Evolutionary conservation across 2,329 filamentous ascomycete genomes (phyloP).

Genomic region (Colletotrichum aenigma): DNA sequence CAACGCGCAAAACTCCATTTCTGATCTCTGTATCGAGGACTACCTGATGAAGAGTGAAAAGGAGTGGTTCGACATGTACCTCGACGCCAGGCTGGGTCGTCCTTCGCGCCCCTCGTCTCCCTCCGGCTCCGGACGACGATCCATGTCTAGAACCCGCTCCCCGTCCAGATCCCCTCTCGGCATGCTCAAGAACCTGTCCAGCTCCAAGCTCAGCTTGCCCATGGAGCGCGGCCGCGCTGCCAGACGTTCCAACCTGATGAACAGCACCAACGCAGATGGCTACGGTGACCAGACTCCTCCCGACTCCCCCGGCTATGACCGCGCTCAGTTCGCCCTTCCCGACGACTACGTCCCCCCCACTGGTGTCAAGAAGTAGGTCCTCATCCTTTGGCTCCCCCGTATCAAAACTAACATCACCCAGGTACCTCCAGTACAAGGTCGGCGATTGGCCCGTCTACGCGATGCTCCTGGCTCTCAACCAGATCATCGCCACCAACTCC

Average conservation of each 20-base stretch:
- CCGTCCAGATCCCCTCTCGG: constrained; percentile 8
- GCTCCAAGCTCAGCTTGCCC: constrained; percentile 14
- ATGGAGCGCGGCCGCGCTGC: constrained; percentile 3
- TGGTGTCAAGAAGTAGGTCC: constrained; percentile 52
- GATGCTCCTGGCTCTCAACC: constrained; percentile 64
- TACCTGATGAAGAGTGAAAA: constrained; percentile 70
- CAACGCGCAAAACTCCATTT: constrained; percentile 59
- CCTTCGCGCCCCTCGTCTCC: constrained; percentile 36
- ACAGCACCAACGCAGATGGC: not conserved
- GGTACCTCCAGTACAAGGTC: constrained; percentile 53
- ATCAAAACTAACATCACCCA: not conserved
- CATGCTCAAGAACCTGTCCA: constrained; percentile 14
- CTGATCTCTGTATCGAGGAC: constrained; percentile 66
- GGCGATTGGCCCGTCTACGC: constrained; percentile 69
- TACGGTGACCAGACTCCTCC: constrained; percentile 6
- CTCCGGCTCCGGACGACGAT: constrained; percentile 23
- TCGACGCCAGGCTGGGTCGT: constrained; percentile 61
- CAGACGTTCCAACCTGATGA: constrained; percentile 5
- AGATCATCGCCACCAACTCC: constrained; percentile 69
- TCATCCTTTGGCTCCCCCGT: not conserved
- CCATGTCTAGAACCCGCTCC: not conserved
- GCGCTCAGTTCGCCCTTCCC: constrained; percentile 61
- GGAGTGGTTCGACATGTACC: constrained; percentile 66
- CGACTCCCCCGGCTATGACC: constrained; percentile 32
- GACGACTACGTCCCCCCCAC: constrained; percentile 60